Evolutionary conservation across 2,329 filamentous ascomycete genomes (phyloP), one percentile per base, ranked within the genome.

Genomic region (Leptosphaerulina australis): DNA sequence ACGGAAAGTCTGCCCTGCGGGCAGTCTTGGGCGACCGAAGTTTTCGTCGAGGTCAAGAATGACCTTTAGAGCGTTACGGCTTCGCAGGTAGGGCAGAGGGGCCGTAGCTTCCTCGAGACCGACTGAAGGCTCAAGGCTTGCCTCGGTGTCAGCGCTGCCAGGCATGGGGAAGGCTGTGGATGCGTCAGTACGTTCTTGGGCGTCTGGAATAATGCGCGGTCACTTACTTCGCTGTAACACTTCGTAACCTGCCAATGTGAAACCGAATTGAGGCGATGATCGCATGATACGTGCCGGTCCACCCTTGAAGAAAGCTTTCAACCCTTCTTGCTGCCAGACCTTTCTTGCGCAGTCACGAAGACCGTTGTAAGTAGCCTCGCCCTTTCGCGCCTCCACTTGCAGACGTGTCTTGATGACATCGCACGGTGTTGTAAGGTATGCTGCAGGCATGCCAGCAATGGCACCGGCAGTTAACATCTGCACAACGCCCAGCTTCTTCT

Each of bases 331-430:
- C 73, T 87, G 85, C 78, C 82, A 87, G 65, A 99, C 89, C 11
- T 90, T 96, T 64, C 76, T 76, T 28, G 94, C 94, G 44, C 87
- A 90, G 76, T 99, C 91, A 47, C 91, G 85, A 37, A 99, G 82
- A 36, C 89, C 90, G 31, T 84, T 94, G 81, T 99, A 99, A 38
- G 82, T 81, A 3, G 87, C 87, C 67, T 99, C 93, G 57, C 94
- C 94, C 81, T 97, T 97, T 59, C 94, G 88, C 17, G 93, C 92
- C 76, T 99, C 94, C 51, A 99, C 94, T 75, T 99, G 94, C 53
- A 99, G 82, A 72, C 94, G 88, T 3, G 94, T 99, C 83, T 99
- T 99, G 86, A 99, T 97, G 55, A 99, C 94, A 70, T 99, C 94
- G 79, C 90, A 97, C 0, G 94, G 94, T 2, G 94, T 99, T 18